Conservation (phyloP, 495 filamentous ascomycete species). For the Aspergillus sclerotiicarbonarius region DNA sequence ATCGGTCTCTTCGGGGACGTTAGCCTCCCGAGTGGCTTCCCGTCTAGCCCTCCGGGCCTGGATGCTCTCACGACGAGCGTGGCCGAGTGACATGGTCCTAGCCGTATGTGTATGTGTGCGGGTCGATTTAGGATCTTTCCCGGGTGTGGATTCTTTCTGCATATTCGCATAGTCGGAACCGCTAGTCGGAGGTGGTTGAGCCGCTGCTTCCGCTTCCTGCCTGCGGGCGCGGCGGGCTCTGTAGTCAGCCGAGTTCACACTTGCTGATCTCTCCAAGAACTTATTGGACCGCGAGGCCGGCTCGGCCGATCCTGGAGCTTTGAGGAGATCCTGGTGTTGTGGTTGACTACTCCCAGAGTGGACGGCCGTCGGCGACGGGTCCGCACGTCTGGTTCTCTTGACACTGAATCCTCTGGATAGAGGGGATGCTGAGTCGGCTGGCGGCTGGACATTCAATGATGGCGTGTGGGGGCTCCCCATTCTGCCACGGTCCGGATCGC, state of each 20-base stretch:
- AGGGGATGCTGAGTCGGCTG: conserved; percentile 58
- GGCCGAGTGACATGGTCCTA: conserved; percentile 86
- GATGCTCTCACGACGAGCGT: conserved; percentile 85
- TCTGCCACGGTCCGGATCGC: conserved; percentile 52
- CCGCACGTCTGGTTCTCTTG: conserved; percentile 63
- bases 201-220: conserved; percentile 50
- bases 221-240: conserved; percentile 60
- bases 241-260: conserved; percentile 82
- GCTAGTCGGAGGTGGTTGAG: conserved; percentile 68
- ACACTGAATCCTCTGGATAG: conserved; percentile 81
- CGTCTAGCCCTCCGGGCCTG: conserved; percentile 73
- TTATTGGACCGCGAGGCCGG: conserved; percentile 57
- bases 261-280: conserved; percentile 74
- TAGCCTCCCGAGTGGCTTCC: conserved; percentile 63
- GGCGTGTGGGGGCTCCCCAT: conserved; percentile 63
- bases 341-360: conserved; percentile 65
- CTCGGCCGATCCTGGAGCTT: conserved; percentile 62
- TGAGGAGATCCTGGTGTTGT: conserved; percentile 69
- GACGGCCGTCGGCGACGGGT: conserved; percentile 51
- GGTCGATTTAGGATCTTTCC: conserved; percentile 19
- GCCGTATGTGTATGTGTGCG: conserved; percentile 51
- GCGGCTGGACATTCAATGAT: conserved; percentile 69
- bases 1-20: conserved; percentile 81
- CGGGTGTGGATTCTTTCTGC: conserved; percentile 40
- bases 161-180: conserved; percentile 68